Evolutionary conservation across 108 stramenopile species (phyloP).

Genomic region (Schizochytrium sp.): DNA sequence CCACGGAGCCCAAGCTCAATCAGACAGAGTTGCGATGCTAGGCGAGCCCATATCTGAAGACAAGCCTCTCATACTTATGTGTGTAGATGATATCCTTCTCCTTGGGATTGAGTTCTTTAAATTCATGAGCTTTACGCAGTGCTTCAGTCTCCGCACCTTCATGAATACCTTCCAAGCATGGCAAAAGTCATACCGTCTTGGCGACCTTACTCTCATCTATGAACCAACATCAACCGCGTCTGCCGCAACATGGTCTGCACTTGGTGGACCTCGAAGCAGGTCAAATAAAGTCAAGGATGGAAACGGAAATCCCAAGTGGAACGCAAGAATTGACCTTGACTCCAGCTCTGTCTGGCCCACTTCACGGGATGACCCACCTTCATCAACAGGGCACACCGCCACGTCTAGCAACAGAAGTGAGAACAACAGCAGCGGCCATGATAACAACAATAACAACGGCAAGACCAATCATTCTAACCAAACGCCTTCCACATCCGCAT

Average conservation of each 20-base stretch:
- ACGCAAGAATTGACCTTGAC: neutral
- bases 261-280: too few species aligned
- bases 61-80: conserved; percentile 31
- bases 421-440: too few species aligned
- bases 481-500: too few species aligned
- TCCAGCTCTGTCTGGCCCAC: neutral
- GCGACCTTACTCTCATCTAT: neutral
- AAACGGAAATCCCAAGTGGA: neutral
- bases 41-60: conserved; percentile 30
- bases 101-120: conserved; percentile 31
- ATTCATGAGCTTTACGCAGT: conserved; percentile 37
- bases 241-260: neutral
- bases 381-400: too few species aligned
- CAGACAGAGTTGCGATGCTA: neutral
- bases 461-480: too few species aligned
- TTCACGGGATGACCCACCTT: too few species aligned
- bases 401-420: too few species aligned
- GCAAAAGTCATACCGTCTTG: neutral
- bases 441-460: too few species aligned
- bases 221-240: neutral
- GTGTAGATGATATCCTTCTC: conserved; percentile 15
- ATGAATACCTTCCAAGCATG: neutral
- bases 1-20: neutral
- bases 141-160: conserved; percentile 23
- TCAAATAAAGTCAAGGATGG: too few species aligned